Conservation (phyloP, 306 rosid genomes). For the Pterocarpus macrocarpus region DNA sequence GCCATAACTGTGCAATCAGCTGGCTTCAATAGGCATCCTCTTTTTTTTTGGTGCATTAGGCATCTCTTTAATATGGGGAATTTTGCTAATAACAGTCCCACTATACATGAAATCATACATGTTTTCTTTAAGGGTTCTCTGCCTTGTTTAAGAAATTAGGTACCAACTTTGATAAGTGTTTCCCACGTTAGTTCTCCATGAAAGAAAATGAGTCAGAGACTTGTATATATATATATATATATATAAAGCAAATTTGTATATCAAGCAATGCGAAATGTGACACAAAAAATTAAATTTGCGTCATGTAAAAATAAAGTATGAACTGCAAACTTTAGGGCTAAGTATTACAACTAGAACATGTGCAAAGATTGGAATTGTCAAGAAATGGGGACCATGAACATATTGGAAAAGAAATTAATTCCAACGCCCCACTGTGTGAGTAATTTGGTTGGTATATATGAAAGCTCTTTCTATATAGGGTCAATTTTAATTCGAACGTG, state of each 20-base stretch:
- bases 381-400: slow-evolving; percentile 12
- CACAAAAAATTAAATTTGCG: not conserved
- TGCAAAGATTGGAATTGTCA: not conserved
- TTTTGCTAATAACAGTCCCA: slow-evolving; percentile 7
- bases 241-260: too few relatives aligned
- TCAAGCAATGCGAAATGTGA: not conserved
- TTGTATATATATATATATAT: too few relatives aligned
- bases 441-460: too few relatives aligned
- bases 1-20: not conserved
- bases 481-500: too few relatives aligned
- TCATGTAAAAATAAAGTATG: not conserved
- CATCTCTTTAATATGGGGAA: slow-evolving; percentile 1
- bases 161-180: not conserved
- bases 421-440: not conserved
- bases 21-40: not conserved
- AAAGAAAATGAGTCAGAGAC: not conserved
- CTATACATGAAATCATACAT: not conserved
- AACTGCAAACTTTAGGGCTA: not conserved
- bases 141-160: not conserved
- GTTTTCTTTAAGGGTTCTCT: not conserved
- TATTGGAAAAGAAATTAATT: not conserved
- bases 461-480: too few relatives aligned
- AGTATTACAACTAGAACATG: slow-evolving; percentile 5
- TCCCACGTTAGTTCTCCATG: not conserved
- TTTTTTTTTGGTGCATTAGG: too few relatives aligned